phyloP scores from a whole-genome alignment of 2,329 filamentous ascomycete genomes.

The Calonectria leucothoes region DNA sequence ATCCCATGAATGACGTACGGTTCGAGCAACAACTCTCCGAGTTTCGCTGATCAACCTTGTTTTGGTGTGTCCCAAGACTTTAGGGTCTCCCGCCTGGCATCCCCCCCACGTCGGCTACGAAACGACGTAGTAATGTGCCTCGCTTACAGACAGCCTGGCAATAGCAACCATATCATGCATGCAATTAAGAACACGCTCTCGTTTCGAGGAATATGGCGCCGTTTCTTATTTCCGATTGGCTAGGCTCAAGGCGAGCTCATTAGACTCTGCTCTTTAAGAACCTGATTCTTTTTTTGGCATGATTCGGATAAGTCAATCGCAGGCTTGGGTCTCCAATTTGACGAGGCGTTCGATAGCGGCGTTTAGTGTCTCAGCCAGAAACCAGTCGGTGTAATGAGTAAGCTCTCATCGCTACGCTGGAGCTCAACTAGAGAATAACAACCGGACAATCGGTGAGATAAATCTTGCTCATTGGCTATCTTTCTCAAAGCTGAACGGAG shows the following conservation, averaged over 20 bases:
- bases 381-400: background rate
- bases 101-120: conserved; percentile 38
- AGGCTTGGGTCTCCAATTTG: background rate
- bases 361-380: background rate
- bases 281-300: background rate
- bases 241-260: background rate
- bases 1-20: background rate
- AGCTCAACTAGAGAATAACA: background rate
- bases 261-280: background rate
- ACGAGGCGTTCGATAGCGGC: background rate
- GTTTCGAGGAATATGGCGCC: background rate
- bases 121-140: conserved; percentile 31
- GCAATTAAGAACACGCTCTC: background rate
- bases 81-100: background rate
- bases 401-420: background rate
- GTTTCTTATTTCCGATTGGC: background rate
- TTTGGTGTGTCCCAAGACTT: background rate
- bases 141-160: conserved; percentile 26
- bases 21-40: background rate
- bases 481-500: background rate
- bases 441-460: background rate
- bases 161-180: background rate
- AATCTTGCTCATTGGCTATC: background rate
- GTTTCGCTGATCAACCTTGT: conserved; percentile 8
- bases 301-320: background rate